Evolutionary conservation across 768 basidiomycete species (phyloP), one percentile per base, ranked within the genome.

Genomic region (Psilocybe cyanescens): DNA sequence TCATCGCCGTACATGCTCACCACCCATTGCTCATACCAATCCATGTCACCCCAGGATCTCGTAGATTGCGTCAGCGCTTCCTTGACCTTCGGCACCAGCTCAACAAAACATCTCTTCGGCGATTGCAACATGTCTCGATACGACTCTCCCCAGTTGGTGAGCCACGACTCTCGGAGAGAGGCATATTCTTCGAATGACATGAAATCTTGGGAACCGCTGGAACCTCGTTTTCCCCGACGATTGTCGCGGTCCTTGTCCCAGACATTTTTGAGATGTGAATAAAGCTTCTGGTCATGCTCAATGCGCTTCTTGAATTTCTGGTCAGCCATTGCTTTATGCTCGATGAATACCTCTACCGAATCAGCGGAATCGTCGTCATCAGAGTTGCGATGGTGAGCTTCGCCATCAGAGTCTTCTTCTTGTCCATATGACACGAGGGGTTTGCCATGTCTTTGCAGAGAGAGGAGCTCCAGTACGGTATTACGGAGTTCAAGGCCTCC

Each of bases 401-500:
- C 24, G 11, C 7, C 28, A 30, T 31, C 49, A 16, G n/a, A n/a
- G 12, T 53, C n/a, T 17, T 35, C 51, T 37, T 35, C 12, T 14
- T 53, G 16, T 4, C 51, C 30, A 12, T 5, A 8, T n/a, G 48
- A 52, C 7, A 63, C 37, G 11, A 65, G 30, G 4, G 67, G 69
- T 11, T 65, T 65, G 17, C 56, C 68, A 1, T 61, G 55, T 58
- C 52, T 64, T 9, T 61, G 55, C 60, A 78, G 55, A 1, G 74
- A 70, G 33, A 80, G 70, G 16, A 77, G 69, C 58, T 80, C 78
- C 19, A 80, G 66, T 67, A 81, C 73, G 3, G 75, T 75, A 44
- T 81, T 76, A 53, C 70, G 71, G 9, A 81, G 60, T 58, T 76
- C 77, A 24, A 80, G 70, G 0, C 79, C 79, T 30, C 79, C 79